Conservation (phyloP, 2,329 filamentous ascomycete species). For the Amesomyces nigricolor region DNA sequence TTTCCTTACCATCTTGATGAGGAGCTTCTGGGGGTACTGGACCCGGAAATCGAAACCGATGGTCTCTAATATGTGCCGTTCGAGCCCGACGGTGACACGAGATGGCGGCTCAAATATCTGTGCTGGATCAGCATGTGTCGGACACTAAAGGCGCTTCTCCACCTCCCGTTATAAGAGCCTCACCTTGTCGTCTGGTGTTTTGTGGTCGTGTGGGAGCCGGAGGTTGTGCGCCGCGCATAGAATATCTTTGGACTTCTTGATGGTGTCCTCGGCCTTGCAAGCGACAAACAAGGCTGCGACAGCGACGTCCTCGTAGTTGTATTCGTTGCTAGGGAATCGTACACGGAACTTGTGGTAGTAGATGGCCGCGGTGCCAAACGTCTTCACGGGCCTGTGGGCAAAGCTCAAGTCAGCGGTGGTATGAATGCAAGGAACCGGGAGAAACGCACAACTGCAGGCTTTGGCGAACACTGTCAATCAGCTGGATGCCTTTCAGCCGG, state of each 20-base stretch:
- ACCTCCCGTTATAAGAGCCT: neutral
- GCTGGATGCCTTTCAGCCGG: constrained; percentile 77
- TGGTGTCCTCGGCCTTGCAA: constrained; percentile 95
- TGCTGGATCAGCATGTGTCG: neutral
- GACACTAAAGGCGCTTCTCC: neutral
- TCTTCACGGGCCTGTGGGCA: constrained; percentile 67
- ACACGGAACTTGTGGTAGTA: constrained; percentile 95
- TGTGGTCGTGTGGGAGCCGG: constrained; percentile 63
- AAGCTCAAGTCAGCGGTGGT: constrained; percentile 3
- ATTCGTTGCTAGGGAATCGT: constrained; percentile 76
- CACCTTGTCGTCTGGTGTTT: constrained; percentile 76
- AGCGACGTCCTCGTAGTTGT: constrained; percentile 80
- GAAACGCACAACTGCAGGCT: constrained; percentile 67
- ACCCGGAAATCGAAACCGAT: constrained; percentile 91
- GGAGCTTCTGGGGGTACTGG: constrained; percentile 76
- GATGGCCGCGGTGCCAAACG: constrained; percentile 83
- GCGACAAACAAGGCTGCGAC: constrained; percentile 84
- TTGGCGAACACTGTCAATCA: constrained; percentile 80
- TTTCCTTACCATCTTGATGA: constrained; percentile 70
- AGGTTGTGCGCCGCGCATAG: constrained; percentile 85
- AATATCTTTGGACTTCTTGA: constrained; percentile 94
- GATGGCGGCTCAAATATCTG: constrained; percentile 75
- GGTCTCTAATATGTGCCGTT: constrained; percentile 87
- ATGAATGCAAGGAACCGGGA: neutral
- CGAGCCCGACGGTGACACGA: constrained; percentile 79